Evolutionary conservation across 2,329 filamentous ascomycete species (phyloP), one percentile per base, ranked within the genome.

Genomic region (Fusarium odoratissimum): DNA sequence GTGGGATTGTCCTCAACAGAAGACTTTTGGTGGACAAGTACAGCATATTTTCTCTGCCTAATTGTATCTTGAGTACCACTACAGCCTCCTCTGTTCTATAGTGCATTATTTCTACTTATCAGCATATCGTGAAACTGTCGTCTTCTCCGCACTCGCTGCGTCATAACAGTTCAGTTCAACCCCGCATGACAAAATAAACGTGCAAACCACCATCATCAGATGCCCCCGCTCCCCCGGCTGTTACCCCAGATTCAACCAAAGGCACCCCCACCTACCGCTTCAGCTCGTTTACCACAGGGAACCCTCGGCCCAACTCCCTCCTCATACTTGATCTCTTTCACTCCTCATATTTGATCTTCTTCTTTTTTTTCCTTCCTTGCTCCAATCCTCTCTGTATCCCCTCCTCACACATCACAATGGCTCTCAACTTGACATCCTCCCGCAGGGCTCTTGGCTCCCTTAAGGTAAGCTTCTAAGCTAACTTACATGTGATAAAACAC

Each of bases 401-500:
- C 42, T 38, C 30, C n/a, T 37, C 58, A 61, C 31, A 38, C 21
- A 49, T 62, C 74, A 81, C 78, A 69, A 93, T 93, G 91, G 88
- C 91, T 60, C 84, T 92, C 81, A 91, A 88, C 76, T 82, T 91
- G 64, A 87, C 89, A 81, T 85, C 86, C 74, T 89, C 91, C 61
- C 85, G 89, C 46, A 86, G 88, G 83, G 91, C 90, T 77, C 82
- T 93, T 75, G 86, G 89, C 82, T 88, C 88, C 76, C 81, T 92
- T 65, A 90, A 89, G 84, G 92, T 93, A 84, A 80, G 86, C 66
- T 16, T 1, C 16, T n/a, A 11, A 49, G 16, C 30, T 3, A 13
- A 60, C 67, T 71, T 57, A 28, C 52, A 71, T 68, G 60, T 62
- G 49, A 63, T 37, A 37, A 42, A 23, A 48, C 52, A 30, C 31